Base-by-base conservation (phyloP, 2,329 filamentous ascomycete species). In the Polytolypa hystricis region DNA sequence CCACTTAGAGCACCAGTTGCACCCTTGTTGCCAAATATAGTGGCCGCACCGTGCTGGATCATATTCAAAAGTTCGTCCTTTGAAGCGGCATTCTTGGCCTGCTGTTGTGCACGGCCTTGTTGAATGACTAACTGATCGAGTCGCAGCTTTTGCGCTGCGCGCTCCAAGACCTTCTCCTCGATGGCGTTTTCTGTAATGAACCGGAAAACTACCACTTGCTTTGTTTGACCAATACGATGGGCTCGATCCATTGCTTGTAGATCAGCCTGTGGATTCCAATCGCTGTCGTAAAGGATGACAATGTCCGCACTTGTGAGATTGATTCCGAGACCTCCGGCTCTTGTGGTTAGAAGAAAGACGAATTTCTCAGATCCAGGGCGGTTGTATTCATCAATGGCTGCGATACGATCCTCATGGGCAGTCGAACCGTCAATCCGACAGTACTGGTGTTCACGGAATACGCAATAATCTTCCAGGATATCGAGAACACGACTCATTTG, bases 191-290 rank as follows among this genome's bases (percentile, higher is more conserved):
- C 91, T 0, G 93, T 98, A 16, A 98, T 84, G 51, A 98, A 95
- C 42, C 91, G 77, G 66, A 94, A 98, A 3, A 98, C 91, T 29
- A 87, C 74, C 8, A 98, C 91, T 57, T 98, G 91, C 64, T 98
- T 98, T 4, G 85, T 98, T 64, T 98, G 91, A 26, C 91, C 91
- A 50, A 98, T 98, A 65, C 91, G 85, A 65, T 98, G 91, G 35
- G 91, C 91, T 56, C 91, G 84, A 54, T 98, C 91, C 91, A 98
- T 98, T 39, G 91, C 91, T 61, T 98, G 91, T 41, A 98, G 65
- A 76, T 98, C 91, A 12, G 91, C 91, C 61, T 98, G 91, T 7
- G 91, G 91, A 53, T 95, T 96, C 91, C 91, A 98, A 57, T 98
- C 91, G 51, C 87, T 95, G 59, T 98, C 91, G 54, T 91, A 98